Base-by-base conservation (phyloP, 495 filamentous ascomycete species). In the Extremus antarcticus region DNA sequence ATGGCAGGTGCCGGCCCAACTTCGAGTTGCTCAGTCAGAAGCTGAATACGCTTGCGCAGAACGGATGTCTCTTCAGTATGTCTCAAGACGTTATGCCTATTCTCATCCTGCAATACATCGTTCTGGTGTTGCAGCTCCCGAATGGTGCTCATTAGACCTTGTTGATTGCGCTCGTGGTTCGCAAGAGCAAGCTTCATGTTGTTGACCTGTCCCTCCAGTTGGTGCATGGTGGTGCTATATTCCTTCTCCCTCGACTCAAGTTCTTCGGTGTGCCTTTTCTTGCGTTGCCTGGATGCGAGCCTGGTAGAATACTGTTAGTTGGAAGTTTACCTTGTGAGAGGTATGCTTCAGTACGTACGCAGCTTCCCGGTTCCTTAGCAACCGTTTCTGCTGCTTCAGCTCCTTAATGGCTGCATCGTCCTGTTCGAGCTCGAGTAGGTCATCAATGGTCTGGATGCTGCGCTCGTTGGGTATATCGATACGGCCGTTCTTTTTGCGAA, bases 401-500 rank as follows among this genome's bases (percentile, higher is more conserved):
- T 97, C 90, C 76, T 95, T 97, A 72, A 95, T 86, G 74, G 92
- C 86, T 56, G 94, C 86, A 61, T 97, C 92, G 62, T 97, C 88
- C 47, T 74, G 85, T 19, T 89, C 90, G 69, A 87, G 81, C 29
- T 82, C 78, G 72, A 99, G 96, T 63, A 97, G 73, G 51, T 86
- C 80, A 69, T 99, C 92, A 73, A 99, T 97, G 70, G 95, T 97
- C 74, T 78, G 82, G 57, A 97, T 78, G 60, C 87, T 97, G 43
- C 90, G 80, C 73, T 95, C 94, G 11, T 87, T 82, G 3, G 92
- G 92, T 57, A 99, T 97, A 66, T 97, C 92, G 71, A 99, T 95
- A 46, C 94, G 85, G 61, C 91, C 91, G 64, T 99, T 99, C 85
- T 96, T 97, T 84, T 99, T 99, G 60, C 94, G 83, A 71, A 97